Evolutionary conservation across 441 rosid genomes (phyloP).

Genomic region (Hypseocharis bilobata): DNA sequence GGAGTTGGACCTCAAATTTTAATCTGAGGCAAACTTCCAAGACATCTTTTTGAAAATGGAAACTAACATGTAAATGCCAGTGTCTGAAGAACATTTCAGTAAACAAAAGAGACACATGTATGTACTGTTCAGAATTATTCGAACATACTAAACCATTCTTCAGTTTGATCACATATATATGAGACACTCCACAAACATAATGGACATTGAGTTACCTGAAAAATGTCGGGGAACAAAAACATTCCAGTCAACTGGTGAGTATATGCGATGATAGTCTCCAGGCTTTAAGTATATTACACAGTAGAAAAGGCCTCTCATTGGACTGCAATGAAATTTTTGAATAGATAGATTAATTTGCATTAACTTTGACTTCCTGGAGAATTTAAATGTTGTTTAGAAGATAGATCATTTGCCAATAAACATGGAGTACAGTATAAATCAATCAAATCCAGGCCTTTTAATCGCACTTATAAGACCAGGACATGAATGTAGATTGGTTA

Average conservation of each 20-base stretch:
- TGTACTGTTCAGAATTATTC: neutral
- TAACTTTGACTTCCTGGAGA: neutral
- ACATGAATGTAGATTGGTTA: neutral
- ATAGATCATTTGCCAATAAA: neutral
- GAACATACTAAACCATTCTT: neutral
- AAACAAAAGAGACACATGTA: neutral
- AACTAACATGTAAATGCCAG: neutral
- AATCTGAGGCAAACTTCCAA: neutral
- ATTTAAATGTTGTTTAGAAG: constrained; percentile 4
- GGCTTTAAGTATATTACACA: constrained; percentile 86
- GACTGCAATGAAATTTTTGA: constrained; percentile 43
- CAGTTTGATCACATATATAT: neutral
- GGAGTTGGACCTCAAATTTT: neutral
- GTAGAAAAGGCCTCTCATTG: constrained; percentile 78
- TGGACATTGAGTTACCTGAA: constrained; percentile 45
- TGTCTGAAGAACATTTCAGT: neutral
- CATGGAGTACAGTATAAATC: neutral
- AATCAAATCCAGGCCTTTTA: neutral
- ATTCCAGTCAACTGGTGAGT: constrained; percentile 88
- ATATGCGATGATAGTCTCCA: constrained; percentile 87
- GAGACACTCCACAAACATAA: neutral
- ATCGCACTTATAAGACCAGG: too few species aligned
- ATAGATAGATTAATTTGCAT: neutral
- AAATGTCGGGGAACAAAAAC: constrained; percentile 75
- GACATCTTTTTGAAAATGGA: neutral